phyloP scores from a whole-genome alignment of 371 early-diverging fungal genomes.

The Mortierella sp. region DNA sequence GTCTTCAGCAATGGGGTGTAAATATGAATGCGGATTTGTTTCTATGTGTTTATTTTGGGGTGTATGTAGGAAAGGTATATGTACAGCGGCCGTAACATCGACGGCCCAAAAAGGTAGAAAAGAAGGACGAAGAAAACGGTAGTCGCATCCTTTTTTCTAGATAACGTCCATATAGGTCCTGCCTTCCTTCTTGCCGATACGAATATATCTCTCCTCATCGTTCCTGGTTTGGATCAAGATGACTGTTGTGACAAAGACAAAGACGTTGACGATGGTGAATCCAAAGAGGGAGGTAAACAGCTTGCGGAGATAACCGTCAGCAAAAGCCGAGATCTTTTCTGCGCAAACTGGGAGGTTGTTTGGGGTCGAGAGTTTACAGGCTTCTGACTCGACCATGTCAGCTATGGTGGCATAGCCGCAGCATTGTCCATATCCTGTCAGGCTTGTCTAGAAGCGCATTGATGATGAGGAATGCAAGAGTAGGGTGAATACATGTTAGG shows the following conservation, averaged over 20 bases:
- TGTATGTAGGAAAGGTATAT: neutral
- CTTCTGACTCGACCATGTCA: slow-evolving; percentile 29
- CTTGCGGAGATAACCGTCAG: slow-evolving; percentile 49
- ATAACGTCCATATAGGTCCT: slow-evolving; percentile 43
- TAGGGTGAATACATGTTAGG: neutral
- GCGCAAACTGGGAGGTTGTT: slow-evolving; percentile 31
- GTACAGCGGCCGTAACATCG: neutral
- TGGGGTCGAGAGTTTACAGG: slow-evolving; percentile 13
- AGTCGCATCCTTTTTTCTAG: slow-evolving; percentile 2
- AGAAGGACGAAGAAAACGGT: neutral
- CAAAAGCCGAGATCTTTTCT: slow-evolving; percentile 52
- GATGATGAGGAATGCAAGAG: neutral
- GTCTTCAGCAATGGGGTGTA: too few species aligned
- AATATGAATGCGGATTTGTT: too few species aligned
- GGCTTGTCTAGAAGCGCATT: slow-evolving; percentile 19
- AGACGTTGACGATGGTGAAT: slow-evolving; percentile 56
- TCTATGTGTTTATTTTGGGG: neutral
- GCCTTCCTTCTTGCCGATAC: slow-evolving; percentile 59
- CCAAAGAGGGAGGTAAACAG: slow-evolving; percentile 60
- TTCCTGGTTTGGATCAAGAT: slow-evolving; percentile 60
- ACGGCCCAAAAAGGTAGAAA: neutral
- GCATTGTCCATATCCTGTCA: slow-evolving; percentile 43
- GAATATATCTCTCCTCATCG: slow-evolving; percentile 61
- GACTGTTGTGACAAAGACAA: slow-evolving; percentile 46
- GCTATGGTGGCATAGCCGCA: slow-evolving; percentile 30